phyloP scores from a whole-genome alignment of 2,329 filamentous ascomycete genomes.

The Monosporascus ibericus region DNA sequence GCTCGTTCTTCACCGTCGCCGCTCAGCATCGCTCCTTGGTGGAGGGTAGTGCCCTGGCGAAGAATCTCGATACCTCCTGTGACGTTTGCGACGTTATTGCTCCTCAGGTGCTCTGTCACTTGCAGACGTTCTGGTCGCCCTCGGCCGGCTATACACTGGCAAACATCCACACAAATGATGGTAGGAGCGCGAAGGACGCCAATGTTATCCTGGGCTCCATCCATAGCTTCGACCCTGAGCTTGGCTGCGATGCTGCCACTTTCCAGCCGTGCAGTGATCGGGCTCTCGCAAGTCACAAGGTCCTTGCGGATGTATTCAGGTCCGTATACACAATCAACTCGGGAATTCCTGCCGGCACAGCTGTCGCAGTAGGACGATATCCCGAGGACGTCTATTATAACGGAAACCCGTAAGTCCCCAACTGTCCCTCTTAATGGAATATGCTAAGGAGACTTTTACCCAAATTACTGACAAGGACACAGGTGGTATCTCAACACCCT shows the following conservation, averaged over 20 bases:
- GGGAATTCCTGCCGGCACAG: constrained; percentile 52
- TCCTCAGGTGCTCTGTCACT: constrained; percentile 65
- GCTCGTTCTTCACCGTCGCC: constrained; percentile 73
- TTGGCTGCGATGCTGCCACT: constrained; percentile 60
- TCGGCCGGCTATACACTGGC: constrained; percentile 56
- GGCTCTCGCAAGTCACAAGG: constrained; percentile 71
- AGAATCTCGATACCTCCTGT: constrained; percentile 55
- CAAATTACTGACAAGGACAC: not conserved
- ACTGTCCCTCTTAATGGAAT: too few relatives aligned
- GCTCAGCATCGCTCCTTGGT: constrained; percentile 63
- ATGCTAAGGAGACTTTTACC: too few relatives aligned
- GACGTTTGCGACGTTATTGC: constrained; percentile 57
- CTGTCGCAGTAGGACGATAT: constrained; percentile 61
- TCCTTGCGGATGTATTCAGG: constrained; percentile 69
- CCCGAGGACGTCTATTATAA: constrained; percentile 68
- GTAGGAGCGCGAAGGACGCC: constrained; percentile 63
- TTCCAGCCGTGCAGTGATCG: constrained; percentile 72
- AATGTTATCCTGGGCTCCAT: constrained; percentile 64
- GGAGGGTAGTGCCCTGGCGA: constrained; percentile 62
- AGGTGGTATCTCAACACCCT: constrained; percentile 72
- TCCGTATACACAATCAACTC: constrained; percentile 63
- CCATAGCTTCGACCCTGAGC: constrained; percentile 61
- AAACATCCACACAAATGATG: constrained; percentile 60
- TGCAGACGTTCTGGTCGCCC: constrained; percentile 67
- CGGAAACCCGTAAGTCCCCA: constrained; percentile 54